Evolutionary conservation across 139 green algal species (phyloP).

Genomic region (Micractinium conductrix): DNA sequence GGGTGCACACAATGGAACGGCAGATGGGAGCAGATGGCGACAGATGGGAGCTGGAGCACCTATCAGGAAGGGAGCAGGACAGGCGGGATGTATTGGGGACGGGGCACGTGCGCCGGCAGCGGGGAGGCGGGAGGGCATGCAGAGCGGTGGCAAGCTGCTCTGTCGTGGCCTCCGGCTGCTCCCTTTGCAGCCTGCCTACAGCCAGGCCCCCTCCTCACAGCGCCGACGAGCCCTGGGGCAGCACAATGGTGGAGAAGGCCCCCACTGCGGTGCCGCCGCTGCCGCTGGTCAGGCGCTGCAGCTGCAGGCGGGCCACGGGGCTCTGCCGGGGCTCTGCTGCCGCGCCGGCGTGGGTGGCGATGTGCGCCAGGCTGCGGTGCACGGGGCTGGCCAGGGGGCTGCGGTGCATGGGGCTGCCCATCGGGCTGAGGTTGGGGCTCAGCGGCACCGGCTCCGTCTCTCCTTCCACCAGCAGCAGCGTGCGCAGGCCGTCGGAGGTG

Average conservation of each 20-base stretch:
- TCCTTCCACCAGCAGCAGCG: conserved; percentile 20
- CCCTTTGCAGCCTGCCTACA: too few relatives aligned
- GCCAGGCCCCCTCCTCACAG: not conserved
- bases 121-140: too few relatives aligned
- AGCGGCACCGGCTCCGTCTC: conserved; percentile 31
- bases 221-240: not conserved
- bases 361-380: not conserved
- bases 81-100: too few relatives aligned
- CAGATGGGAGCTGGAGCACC: too few relatives aligned
- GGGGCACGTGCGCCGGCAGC: too few relatives aligned
- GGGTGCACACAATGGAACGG: too few relatives aligned
- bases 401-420: not conserved
- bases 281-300: not conserved
- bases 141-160: too few relatives aligned
- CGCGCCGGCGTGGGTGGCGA: too few relatives aligned
- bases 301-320: not conserved
- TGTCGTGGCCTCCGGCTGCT: too few relatives aligned
- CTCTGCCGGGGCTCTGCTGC: not conserved
- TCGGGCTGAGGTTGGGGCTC: not conserved
- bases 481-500: conserved; percentile 22
- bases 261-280: not conserved
- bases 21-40: too few relatives aligned
- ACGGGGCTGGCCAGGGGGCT: not conserved
- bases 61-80: too few relatives aligned
- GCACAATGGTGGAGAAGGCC: conserved; percentile 8